Evolutionary conservation across 345 rosid species (phyloP), one percentile per base, ranked within the genome.

Genomic region (Brassica cretica): DNA sequence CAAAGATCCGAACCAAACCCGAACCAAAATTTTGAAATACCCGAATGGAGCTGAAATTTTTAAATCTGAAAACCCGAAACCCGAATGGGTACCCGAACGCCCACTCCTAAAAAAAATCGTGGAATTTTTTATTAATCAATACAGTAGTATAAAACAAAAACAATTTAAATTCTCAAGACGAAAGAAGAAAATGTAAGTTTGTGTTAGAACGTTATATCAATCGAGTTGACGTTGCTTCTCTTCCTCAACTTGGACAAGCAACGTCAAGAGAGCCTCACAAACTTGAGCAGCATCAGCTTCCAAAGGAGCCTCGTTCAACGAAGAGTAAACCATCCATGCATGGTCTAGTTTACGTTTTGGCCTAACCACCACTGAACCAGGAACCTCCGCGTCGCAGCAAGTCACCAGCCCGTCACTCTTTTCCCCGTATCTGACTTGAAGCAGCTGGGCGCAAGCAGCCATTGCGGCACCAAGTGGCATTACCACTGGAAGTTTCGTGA

Each of bases 291-390:
- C 93, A 68, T 87, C 91, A 58, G 93, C 86, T 75, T 91, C 94
- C 0, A 86, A 66, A 39, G 92, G 78, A 71, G 79, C 86, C 18
- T 93, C 94, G 25, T 85, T 95, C 71, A 93, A 78, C 2, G 98
- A 84, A 8, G 97, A 95, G 77, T 95, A 95, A 53, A 93, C 98
- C 98, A 95, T 95, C 99, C 98, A 95, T 6, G 96, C 97, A 81
- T 91, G 98, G 80, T 95, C 98, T 80, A 93, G 51, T 75, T 90
- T 91, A 5, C 94, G 92, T 64, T 84, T 85, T 0, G 94, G 97
- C 37, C 87, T 86, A 66, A 95, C 98, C n/a, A 89, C 97, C 2
- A 90, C 67, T 0, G 99, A 95, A 44, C 97, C 98, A n/a, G 98
- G 99, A 64, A 91, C 98, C 84, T 91, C 94, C 1, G 99, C 98